Conservation (phyloP, 2,329 filamentous ascomycete species). For the Stagonosporopsis cucurbitacearum region DNA sequence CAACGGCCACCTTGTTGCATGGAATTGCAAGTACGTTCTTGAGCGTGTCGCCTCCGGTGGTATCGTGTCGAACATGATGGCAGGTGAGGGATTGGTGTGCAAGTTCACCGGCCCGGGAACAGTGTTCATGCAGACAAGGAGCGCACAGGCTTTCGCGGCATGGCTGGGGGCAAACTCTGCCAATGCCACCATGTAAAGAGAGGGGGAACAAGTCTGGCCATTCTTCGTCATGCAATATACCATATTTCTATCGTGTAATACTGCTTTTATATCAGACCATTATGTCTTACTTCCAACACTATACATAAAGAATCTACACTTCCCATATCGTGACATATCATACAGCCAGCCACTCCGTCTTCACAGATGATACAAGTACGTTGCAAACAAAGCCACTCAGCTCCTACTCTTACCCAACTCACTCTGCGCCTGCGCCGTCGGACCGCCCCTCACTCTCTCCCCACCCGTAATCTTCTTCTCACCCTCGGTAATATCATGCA, state of each 20-base stretch:
- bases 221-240: slow-evolving; percentile 11
- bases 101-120: slow-evolving; percentile 91
- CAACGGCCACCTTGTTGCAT: slow-evolving; percentile 92
- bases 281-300: no score
- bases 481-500: slow-evolving; percentile 42
- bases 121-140: slow-evolving; percentile 90
- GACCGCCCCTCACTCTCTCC: slow-evolving; percentile 41
- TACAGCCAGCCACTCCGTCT: not conserved
- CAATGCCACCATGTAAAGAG: slow-evolving; percentile 9
- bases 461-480: slow-evolving; percentile 45
- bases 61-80: slow-evolving; percentile 83
- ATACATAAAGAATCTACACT: not conserved
- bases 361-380: not conserved
- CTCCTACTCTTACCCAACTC: slow-evolving; percentile 39
- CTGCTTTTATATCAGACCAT: no score
- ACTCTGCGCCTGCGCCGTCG: slow-evolving; percentile 42
- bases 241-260: slow-evolving; percentile 1
- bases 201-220: not conserved
- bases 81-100: slow-evolving; percentile 89
- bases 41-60: slow-evolving; percentile 90
- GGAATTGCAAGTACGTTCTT: slow-evolving; percentile 94
- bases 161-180: slow-evolving; percentile 53
- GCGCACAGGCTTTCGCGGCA: slow-evolving; percentile 68
- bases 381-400: not conserved
- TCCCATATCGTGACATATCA: not conserved